These are phyloP conservation scores for Saccharomyces hybrid DNA, from an alignment of 1,139 yeast species.

Conservation along the genomic window DNA sequence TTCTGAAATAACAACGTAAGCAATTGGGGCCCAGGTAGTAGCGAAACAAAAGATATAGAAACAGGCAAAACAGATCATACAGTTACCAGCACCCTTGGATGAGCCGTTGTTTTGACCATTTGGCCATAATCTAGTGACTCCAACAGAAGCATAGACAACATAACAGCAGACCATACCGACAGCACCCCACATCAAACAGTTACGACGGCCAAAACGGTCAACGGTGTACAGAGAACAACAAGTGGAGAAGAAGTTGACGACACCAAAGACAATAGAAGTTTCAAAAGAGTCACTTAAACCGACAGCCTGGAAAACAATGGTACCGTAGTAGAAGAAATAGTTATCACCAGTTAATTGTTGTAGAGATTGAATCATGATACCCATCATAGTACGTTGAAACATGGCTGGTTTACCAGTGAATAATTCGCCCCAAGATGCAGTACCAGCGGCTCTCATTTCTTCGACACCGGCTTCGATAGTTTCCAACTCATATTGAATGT, in stretches of 20 bases:
- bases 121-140: slow-evolving; percentile 54
- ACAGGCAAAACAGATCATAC: slow-evolving; percentile 71
- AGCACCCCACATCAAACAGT: slow-evolving; percentile 53
- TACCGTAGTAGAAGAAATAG: slow-evolving; percentile 74
- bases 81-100: slow-evolving; percentile 52
- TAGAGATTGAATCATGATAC: slow-evolving; percentile 54
- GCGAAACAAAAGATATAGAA: slow-evolving; percentile 74
- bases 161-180: slow-evolving; percentile 56
- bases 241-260: slow-evolving; percentile 69
- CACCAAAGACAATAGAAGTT: slow-evolving; percentile 67
- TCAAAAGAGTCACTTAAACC: slow-evolving; percentile 64
- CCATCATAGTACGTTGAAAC: slow-evolving; percentile 53
- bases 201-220: slow-evolving; percentile 63
- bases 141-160: slow-evolving; percentile 57
- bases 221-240: slow-evolving; percentile 56
- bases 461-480: slow-evolving; percentile 55
- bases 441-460: slow-evolving; percentile 52
- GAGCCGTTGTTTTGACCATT: slow-evolving; percentile 46
- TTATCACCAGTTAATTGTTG: slow-evolving; percentile 75
- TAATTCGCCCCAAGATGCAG: slow-evolving; percentile 59
- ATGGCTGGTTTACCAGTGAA: slow-evolving; percentile 48
- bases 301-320: slow-evolving; percentile 65
- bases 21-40: slow-evolving; percentile 78
- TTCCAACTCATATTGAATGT: slow-evolving; percentile 49
- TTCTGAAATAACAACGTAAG: slow-evolving; percentile 65